A percentile compares a stretch with the other conserved stretches of the same genome.
Conservation (phyloP, 1,284 basidiomycete genomes). For the Tilletia indica region DNA sequence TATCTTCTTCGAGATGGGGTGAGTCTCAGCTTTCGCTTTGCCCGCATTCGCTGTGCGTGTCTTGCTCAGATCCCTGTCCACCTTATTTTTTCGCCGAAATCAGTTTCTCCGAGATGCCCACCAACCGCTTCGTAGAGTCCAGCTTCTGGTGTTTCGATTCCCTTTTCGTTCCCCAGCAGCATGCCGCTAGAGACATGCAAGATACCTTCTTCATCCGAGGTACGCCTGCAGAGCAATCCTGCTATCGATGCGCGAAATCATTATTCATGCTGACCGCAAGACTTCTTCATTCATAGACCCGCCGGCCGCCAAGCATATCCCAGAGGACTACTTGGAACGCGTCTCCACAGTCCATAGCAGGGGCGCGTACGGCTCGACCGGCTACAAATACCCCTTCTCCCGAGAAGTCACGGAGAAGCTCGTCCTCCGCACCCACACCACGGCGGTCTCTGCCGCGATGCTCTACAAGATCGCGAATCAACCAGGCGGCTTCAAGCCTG, state of each 20-base stretch:
- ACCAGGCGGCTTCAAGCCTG: conserved; percentile 81
- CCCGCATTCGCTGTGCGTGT: neutral
- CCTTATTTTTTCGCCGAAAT: neutral
- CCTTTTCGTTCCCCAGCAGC: conserved; percentile 97
- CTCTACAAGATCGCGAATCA: conserved; percentile 72
- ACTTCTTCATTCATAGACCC: conserved; percentile 67
- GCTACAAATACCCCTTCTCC: conserved; percentile 96
- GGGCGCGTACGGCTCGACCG: conserved; percentile 91
- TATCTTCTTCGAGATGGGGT: conserved; percentile 99
- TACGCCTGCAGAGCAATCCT: conserved; percentile 43
- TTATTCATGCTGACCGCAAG: no score
- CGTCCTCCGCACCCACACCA: conserved; percentile 94
- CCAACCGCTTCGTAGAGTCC: conserved; percentile 94
- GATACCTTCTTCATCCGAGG: conserved; percentile 99
- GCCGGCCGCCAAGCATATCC: conserved; percentile 71
- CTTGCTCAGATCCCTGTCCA: neutral
- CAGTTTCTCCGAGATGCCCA: conserved; percentile 94
- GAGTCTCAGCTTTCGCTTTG: conserved; percentile 39
- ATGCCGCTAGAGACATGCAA: conserved; percentile 95
- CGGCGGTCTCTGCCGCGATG: conserved; percentile 90
- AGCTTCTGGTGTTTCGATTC: conserved; percentile 99
- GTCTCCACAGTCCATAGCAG: conserved; percentile 83
- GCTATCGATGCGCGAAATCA: neutral
- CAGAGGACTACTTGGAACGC: conserved; percentile 82
- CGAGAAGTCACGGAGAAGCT: conserved; percentile 86